These are phyloP conservation scores for Ophiostoma angusticollis DNA, from an alignment of 2,329 filamentous ascomycete genomes.

Conservation along the genomic window DNA sequence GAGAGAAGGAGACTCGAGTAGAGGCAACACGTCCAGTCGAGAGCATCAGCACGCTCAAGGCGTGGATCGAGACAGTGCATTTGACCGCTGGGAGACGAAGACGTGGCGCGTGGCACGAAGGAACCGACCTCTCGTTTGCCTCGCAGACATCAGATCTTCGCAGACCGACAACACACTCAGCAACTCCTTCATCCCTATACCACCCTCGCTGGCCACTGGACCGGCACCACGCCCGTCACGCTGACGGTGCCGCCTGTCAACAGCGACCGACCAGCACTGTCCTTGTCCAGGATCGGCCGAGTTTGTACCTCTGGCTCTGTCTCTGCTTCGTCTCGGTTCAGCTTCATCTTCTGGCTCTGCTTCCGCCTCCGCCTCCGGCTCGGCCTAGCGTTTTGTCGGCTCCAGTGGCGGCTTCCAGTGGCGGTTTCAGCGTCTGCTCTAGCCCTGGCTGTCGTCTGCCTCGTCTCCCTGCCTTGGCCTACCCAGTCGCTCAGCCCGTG, in stretches of 20 bases:
- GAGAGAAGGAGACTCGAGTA: no score
- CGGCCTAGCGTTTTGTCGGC: no score
- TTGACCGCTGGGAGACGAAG: no score
- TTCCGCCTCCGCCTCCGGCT: not conserved
- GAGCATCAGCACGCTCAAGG: no score
- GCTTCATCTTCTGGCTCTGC: not conserved
- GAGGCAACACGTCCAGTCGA: no score
- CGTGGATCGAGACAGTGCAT: no score
- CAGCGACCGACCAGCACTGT: conserved; percentile 37
- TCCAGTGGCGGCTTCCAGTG: not conserved
- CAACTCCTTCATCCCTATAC: no score
- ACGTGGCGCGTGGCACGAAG: no score
- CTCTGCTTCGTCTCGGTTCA: not conserved
- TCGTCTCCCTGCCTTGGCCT: not conserved
- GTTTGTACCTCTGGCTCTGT: not conserved
- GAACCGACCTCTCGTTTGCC: no score
- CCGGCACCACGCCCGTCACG: not conserved
- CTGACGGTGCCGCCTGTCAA: conserved; percentile 14
- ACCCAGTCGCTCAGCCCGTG: not conserved
- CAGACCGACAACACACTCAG: no score
- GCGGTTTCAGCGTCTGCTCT: not conserved
- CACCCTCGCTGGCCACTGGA: conserved; percentile 4
- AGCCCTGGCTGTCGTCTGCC: not conserved
- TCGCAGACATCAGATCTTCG: no score
- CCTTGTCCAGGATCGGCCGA: conserved; percentile 2